Base-by-base conservation (phyloP, 331 rosid species). In the Arachis monticola region DNA sequence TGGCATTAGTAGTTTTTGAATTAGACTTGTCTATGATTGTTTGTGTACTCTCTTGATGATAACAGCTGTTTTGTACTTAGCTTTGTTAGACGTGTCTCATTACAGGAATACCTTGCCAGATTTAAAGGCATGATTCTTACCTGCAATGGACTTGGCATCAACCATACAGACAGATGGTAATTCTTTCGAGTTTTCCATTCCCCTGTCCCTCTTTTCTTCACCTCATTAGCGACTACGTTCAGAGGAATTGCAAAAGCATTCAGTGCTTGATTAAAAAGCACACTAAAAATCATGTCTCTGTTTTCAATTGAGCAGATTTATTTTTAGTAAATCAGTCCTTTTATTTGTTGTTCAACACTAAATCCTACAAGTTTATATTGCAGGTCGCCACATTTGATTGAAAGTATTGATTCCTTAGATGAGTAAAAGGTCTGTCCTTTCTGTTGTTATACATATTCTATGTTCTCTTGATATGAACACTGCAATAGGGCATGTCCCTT, bases 121-220 rank as follows among this genome's bases (percentile, higher is more conserved):
- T 90, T 90, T 76, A 88, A 88, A 74, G 91, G 90, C 77, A 85
- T 90, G 96, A 88, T 88, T 81, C 93, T 90, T 67, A 90, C 96
- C 50, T 90, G 93, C 85, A 90, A 88, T 69, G 93, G 96, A 67
- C 93, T 90, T 56, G 93, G 96, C 55, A 88, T 90, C 75, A 51
- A 79, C 60, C 88, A 83, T 5, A 45, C 86, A 50, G 72, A 90
- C 64, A 67, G 62, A 61, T 70, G 96, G 93, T 90, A 90, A 83
- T 59, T 64, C 11, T 67, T 80, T 56, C 73, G 17, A 57, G 1
- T 31, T 47, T 46, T 77, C 42, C 50, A 6, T 14, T 51, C 60
- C 13, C 30, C 59, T 13, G 38, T 65, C 1, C 40, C 40, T 30
- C 53, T 59, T 30, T 17, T 55, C 35, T 69, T 59, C 57, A 45